phyloP scores from a whole-genome alignment of 2,329 filamentous ascomycete genomes.

The Geosmithia putterillii region DNA sequence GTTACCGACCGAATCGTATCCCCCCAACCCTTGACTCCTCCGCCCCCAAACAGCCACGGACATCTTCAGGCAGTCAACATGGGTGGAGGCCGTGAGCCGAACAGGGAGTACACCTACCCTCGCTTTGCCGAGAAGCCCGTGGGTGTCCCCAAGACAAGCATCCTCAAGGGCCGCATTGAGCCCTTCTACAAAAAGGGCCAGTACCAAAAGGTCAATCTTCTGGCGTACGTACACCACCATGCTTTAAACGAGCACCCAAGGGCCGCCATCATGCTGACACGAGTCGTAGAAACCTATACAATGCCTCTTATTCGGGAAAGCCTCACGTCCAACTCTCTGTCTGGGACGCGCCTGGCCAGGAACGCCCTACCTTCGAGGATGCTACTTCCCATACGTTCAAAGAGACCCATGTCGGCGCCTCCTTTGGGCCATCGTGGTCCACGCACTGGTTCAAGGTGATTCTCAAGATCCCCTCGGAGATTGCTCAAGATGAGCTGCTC shows the following conservation, averaged over 20 bases:
- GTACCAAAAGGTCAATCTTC: conserved; percentile 63
- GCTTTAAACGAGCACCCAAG: background rate
- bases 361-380: conserved; percentile 76
- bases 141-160: conserved; percentile 71
- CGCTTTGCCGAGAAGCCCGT: conserved; percentile 38
- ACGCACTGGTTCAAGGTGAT: conserved; percentile 94
- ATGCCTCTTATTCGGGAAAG: conserved; percentile 42
- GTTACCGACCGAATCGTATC: background rate
- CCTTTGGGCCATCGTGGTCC: conserved; percentile 89
- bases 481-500: conserved; percentile 67
- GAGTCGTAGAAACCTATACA: conserved; percentile 21
- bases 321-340: conserved; percentile 75
- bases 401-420: conserved; percentile 60
- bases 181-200: conserved; percentile 73
- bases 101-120: conserved; percentile 38
- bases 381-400: conserved; percentile 65
- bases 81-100: conserved; percentile 35
- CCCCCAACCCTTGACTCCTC: background rate
- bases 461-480: conserved; percentile 61
- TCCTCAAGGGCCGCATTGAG: conserved; percentile 73
- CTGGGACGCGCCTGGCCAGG: conserved; percentile 69
- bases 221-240: conserved; percentile 39
- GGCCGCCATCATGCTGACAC: conserved; percentile 3
- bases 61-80: conserved; percentile 19
- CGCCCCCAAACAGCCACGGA: background rate